Evolutionary conservation across 345 rosid genomes (phyloP).

Genomic region (Lepidium africanum): DNA sequence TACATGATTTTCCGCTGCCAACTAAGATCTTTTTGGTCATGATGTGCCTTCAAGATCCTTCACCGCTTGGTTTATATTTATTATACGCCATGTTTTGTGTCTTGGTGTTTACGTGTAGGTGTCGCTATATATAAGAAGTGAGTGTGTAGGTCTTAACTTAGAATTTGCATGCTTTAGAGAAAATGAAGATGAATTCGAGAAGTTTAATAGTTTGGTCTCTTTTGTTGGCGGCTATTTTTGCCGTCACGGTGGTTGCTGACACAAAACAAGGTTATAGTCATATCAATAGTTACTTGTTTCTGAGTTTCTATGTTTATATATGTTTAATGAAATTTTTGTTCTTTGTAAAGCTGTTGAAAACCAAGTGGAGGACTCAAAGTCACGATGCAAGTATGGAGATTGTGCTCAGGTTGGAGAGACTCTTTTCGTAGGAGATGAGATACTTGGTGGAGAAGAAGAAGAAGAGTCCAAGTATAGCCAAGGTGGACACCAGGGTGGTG

Average conservation of each 20-base stretch:
- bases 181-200: constrained; percentile 17
- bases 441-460: neutral
- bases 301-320: neutral
- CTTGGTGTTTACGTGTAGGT: neutral
- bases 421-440: neutral
- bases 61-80: constrained; percentile 9
- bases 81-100: no score
- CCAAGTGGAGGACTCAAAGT: constrained; percentile 9
- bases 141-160: neutral
- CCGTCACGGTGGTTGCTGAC: constrained; percentile 14
- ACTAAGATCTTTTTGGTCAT: constrained; percentile 10
- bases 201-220: constrained; percentile 17
- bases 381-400: constrained; percentile 1
- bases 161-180: neutral
- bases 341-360: neutral
- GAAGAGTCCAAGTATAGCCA: constrained; percentile 21
- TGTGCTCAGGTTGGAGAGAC: constrained; percentile 6
- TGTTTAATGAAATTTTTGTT: neutral
- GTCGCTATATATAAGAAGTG: constrained; percentile 2
- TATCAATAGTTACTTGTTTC: neutral
- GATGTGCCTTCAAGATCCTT: constrained; percentile 10
- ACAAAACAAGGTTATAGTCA: constrained; percentile 20
- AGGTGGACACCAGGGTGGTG: neutral
- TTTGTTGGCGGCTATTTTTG: constrained; percentile 8
- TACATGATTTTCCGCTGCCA: constrained; percentile 8